phyloP scores from a whole-genome alignment of 1,139 yeast genomes.

The Nakaseomyces nivariensis region DNA sequence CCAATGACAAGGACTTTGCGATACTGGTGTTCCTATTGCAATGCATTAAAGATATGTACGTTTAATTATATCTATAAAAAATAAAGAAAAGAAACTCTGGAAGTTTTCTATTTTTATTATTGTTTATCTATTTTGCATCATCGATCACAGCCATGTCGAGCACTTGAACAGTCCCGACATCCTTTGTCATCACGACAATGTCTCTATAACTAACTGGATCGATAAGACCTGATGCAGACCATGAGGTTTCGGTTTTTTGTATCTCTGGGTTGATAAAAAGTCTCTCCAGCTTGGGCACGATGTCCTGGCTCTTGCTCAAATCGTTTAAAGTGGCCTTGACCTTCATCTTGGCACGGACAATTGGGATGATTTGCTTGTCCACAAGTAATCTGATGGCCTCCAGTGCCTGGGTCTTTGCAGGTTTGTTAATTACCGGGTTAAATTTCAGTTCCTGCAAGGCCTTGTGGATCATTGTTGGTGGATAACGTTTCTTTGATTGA shows the following conservation, averaged over 20 bases:
- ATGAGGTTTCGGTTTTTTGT: constrained; percentile 40
- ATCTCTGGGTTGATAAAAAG: constrained; percentile 32
- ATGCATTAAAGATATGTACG: constrained; percentile 25
- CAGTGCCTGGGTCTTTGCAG: constrained; percentile 81
- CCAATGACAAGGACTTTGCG: constrained; percentile 17
- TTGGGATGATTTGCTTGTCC: constrained; percentile 75
- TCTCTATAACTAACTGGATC: constrained; percentile 85
- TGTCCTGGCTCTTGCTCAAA: constrained; percentile 37
- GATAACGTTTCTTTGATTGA: constrained; percentile 77
- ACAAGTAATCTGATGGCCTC: constrained; percentile 80
- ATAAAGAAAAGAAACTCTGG: neutral
- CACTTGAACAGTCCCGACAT: constrained; percentile 65
- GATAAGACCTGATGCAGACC: constrained; percentile 62
- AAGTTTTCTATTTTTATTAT: neutral
- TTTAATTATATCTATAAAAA: neutral
- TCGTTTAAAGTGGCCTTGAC: constrained; percentile 45
- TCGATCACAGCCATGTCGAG: constrained; percentile 82
- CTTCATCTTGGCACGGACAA: constrained; percentile 91
- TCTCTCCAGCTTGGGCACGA: constrained; percentile 17
- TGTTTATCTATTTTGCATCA: constrained; percentile 30
- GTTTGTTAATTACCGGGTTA: constrained; percentile 66
- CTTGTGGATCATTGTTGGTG: constrained; percentile 89
- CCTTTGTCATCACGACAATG: constrained; percentile 44
- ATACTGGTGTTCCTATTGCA: constrained; percentile 23
- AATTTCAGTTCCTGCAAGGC: constrained; percentile 72